Evolutionary conservation across 306 rosid genomes (phyloP).

Genomic region (Trifolium subterraneum): DNA sequence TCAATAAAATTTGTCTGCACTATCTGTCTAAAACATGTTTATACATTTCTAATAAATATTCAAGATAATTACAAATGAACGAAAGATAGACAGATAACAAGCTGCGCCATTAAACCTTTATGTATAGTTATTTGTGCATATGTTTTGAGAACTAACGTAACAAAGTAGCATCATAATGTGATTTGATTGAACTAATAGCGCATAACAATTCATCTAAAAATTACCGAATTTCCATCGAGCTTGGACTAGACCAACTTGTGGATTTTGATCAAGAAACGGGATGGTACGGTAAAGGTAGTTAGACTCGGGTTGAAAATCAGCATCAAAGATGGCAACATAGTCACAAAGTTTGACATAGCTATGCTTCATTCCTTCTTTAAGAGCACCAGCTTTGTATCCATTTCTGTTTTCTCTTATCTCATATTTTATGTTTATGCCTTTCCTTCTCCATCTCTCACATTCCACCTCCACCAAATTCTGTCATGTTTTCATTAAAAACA

Average conservation of each 20-base stretch:
- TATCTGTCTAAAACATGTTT: too few relatives aligned
- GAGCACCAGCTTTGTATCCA: slow-evolving; percentile 96
- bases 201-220: slow-evolving; percentile 2
- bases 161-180: too few relatives aligned
- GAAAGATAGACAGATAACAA: too few relatives aligned
- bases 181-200: not conserved
- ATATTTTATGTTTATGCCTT: slow-evolving; percentile 86
- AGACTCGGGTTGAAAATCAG: slow-evolving; percentile 95
- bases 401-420: slow-evolving; percentile 83
- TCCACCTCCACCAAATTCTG: slow-evolving; percentile 79
- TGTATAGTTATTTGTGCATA: too few relatives aligned
- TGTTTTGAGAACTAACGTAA: too few relatives aligned
- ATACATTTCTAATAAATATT: too few relatives aligned
- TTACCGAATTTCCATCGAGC: slow-evolving; percentile 95
- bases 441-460: slow-evolving; percentile 81
- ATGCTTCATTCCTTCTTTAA: slow-evolving; percentile 90
- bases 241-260: slow-evolving; percentile 78
- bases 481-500: not conserved
- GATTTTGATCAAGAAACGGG: slow-evolving; percentile 73
- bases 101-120: too few relatives aligned
- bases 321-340: slow-evolving; percentile 86
- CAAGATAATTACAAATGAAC: too few relatives aligned
- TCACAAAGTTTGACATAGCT: slow-evolving; percentile 80
- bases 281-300: slow-evolving; percentile 74
- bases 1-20: too few relatives aligned